Percentiles rank a stretch among this genome's conserved stretches.
These are phyloP conservation scores for Cladophialophora immunda DNA, from an alignment of 2,329 filamentous ascomycete genomes.

Conservation along the genomic window DNA sequence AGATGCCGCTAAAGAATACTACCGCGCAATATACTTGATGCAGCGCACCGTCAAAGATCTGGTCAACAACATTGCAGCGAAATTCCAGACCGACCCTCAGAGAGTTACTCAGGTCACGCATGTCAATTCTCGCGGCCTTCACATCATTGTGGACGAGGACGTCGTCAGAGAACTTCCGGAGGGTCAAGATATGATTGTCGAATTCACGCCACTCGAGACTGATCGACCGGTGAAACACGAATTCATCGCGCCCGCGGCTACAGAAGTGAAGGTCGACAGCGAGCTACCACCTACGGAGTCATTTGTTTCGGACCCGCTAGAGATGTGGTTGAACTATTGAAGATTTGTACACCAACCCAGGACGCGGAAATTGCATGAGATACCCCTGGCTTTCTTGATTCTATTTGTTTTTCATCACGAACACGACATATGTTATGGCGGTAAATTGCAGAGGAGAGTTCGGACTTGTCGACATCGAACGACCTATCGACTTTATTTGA, in stretches of 20 bases:
- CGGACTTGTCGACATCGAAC: conserved; percentile 7
- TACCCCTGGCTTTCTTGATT: conserved; percentile 26
- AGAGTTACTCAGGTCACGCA: conserved; percentile 76
- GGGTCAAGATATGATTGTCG: conserved; percentile 85
- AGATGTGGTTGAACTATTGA: conserved; percentile 44
- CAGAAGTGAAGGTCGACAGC: conserved; percentile 38
- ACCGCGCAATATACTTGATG: conserved; percentile 86
- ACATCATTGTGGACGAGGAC: conserved; percentile 90
- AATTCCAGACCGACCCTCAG: conserved; percentile 80
- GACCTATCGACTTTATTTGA: conserved; percentile 26
- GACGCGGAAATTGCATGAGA: conserved; percentile 36
- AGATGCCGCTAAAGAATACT: conserved; percentile 66
- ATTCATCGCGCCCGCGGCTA: conserved; percentile 24
- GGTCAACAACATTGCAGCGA: conserved; percentile 74
- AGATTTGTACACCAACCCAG: conserved; percentile 15
- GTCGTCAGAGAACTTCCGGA: conserved; percentile 83
- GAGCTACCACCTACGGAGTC: conserved; percentile 34
- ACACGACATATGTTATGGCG: conserved; percentile 33
- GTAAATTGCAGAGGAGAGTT: conserved; percentile 25
- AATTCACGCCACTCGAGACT: conserved; percentile 70
- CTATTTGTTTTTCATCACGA: conserved; percentile 30
- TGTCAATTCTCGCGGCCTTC: conserved; percentile 76
- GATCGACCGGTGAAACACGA: conserved; percentile 40
- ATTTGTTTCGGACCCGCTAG: conserved; percentile 37
- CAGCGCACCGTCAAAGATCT: conserved; percentile 80